Evolutionary conservation across 2,329 filamentous ascomycete species (phyloP), one percentile per base, ranked within the genome.

Genomic region (Penicillium paneum): DNA sequence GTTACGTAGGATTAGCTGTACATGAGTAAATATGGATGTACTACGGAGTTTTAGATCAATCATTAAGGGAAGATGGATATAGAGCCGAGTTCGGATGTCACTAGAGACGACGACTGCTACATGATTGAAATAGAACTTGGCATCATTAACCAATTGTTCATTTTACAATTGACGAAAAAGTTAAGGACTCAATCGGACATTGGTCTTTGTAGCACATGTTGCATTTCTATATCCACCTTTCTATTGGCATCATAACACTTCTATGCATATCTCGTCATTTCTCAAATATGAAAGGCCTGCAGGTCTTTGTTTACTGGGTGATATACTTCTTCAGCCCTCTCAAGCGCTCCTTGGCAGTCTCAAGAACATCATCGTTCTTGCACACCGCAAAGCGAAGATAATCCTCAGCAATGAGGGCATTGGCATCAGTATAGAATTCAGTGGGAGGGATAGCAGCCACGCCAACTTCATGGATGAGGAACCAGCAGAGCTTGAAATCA

Each of bases 311-410:
- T 68, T 53, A 68, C 59, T 67, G 60, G 34, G 60, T 61, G 43
- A 91, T 88, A 64, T 87, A 91, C 75, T 86, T 85, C 79, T 84
- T 90, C 74, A 92, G 64, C 0, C 85, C 87, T 58, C 87, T 80
- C 63, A 94, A 74, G 56, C 89, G 78, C 70, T 89, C 83, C 79
- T 93, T 93, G 2, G 90, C 90, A 51, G 82, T 82, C 71, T 92
- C 89, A 21, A 94, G 75, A 35, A 97, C 85, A 40, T 90, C 84
- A 68, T 99, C 91, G 32, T 93, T 84, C 80, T 99, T 99, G 79
- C 94, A 99, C 1, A 99, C 91, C 0, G 94, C 94, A 71, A 97
- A 97, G 24, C 94, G 82, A 67, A 99, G 81, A 77, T 95, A 99
- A 66, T 97, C 88, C 78, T 97, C 90, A 0, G 90, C 94, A 64